Percentiles rank a stretch among this genome's conserved stretches.
These are phyloP conservation scores for Taphrina populina DNA, from an alignment of 1,139 yeast species.

Conservation along the genomic window DNA sequence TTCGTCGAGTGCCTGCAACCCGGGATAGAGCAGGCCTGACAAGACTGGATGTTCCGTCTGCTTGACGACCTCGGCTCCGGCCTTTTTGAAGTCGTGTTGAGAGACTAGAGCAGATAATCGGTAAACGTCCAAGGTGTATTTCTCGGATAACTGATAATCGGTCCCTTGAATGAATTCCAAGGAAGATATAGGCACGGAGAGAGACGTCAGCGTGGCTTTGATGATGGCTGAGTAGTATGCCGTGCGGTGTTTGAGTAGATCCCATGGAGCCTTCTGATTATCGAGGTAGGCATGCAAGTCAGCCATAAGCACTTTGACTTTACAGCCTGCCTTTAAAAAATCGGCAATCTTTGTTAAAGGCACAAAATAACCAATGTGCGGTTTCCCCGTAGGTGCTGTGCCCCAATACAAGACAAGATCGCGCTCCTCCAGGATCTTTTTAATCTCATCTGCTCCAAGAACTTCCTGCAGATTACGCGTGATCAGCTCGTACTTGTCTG, in stretches of 20 bases:
- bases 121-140: slow-evolving; percentile 86
- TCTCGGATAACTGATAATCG: slow-evolving; percentile 72
- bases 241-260: slow-evolving; percentile 84
- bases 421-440: slow-evolving; percentile 75
- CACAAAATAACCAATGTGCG: slow-evolving; percentile 95
- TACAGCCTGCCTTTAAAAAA: slow-evolving; percentile 78
- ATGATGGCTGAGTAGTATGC: slow-evolving; percentile 80
- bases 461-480: slow-evolving; percentile 89
- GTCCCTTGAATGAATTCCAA: slow-evolving; percentile 83
- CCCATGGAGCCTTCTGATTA: slow-evolving; percentile 97
- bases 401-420: slow-evolving; percentile 86
- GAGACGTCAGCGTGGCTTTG: slow-evolving; percentile 77
- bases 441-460: slow-evolving; percentile 82
- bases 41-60: slow-evolving; percentile 92
- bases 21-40: slow-evolving; percentile 91
- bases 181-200: slow-evolving; percentile 88
- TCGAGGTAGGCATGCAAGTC: slow-evolving; percentile 96
- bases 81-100: slow-evolving; percentile 95
- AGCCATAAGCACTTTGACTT: slow-evolving; percentile 84
- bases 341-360: slow-evolving; percentile 97
- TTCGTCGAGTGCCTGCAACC: slow-evolving; percentile 98
- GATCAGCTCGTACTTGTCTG: slow-evolving; percentile 70
- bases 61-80: slow-evolving; percentile 99
- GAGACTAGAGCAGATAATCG: slow-evolving; percentile 76
- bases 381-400: slow-evolving; percentile 92